Percentiles rank a stretch among this genome's conserved stretches.
Evolutionary conservation across 176 grass and related monocot species (phyloP).

Genomic region (Oryza punctata): DNA sequence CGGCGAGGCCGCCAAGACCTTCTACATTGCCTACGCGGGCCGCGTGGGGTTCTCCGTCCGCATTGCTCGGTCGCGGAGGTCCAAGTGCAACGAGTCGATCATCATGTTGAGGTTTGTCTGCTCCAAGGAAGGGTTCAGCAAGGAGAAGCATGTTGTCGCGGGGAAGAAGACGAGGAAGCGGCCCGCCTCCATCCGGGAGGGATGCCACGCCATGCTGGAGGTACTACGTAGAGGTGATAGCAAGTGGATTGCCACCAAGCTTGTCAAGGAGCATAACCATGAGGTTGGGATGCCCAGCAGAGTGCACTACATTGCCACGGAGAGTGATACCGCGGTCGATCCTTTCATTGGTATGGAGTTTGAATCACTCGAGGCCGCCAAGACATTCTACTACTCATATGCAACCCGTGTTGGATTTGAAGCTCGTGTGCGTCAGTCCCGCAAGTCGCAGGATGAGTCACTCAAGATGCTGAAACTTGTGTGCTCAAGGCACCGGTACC

Average conservation of each 20-base stretch:
- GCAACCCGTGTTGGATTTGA: conserved; percentile 83
- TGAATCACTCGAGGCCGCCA: conserved; percentile 72
- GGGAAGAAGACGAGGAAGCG: conserved; percentile 92
- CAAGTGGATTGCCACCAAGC: conserved; percentile 95
- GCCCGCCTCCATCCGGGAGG: conserved; percentile 84
- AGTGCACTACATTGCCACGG: conserved; percentile 79
- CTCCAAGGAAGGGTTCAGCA: conserved; percentile 79
- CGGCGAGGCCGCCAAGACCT: conserved; percentile 87
- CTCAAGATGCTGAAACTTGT: conserved; percentile 99
- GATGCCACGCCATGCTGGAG: conserved; percentile 96
- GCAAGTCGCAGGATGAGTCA: conserved; percentile 82
- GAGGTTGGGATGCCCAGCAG: conserved; percentile 71
- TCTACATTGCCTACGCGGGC: conserved; percentile 91
- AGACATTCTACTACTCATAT: conserved; percentile 90
- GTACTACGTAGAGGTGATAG: conserved; percentile 68
- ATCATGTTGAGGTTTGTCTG: conserved; percentile 98
- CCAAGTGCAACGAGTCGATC: conserved; percentile 81
- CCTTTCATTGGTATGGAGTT: conserved; percentile 91
- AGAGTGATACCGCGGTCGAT: conserved; percentile 60
- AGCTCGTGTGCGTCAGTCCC: conserved; percentile 82
- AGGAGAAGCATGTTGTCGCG: conserved; percentile 53
- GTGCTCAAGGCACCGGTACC: conserved; percentile 90
- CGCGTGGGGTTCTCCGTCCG: conserved; percentile 81
- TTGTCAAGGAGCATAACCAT: conserved; percentile 93
- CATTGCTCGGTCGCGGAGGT: conserved; percentile 74